Evolutionary conservation across 768 basidiomycete species (phyloP).

Genomic region (Collybia nuda): DNA sequence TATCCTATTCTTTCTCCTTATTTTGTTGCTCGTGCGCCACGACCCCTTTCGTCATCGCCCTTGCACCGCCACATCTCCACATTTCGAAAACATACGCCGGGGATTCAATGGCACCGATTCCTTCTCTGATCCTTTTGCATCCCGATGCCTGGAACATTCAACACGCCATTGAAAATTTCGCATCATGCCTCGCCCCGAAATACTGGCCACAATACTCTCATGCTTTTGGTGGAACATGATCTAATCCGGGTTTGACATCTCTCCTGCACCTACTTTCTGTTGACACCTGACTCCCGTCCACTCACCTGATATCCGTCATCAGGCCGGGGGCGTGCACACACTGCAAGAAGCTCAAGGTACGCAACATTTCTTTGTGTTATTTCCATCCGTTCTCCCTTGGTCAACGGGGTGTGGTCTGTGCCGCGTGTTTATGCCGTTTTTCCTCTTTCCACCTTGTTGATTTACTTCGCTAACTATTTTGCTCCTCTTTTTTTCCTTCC

Average conservation of each 20-base stretch:
- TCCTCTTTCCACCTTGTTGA: slow-evolving; percentile 8
- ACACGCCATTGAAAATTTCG: slow-evolving; percentile 6
- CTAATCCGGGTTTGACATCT: slow-evolving; percentile 9
- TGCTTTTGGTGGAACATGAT: no score
- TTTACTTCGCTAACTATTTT: slow-evolving; percentile 9
- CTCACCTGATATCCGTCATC: slow-evolving; percentile 7
- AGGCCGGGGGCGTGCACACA: slow-evolving; percentile 84
- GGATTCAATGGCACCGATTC: slow-evolving; percentile 4
- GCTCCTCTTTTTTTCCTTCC: slow-evolving; percentile 12
- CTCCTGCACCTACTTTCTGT: neutral
- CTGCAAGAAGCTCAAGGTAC: slow-evolving; percentile 86
- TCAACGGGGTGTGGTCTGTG: slow-evolving; percentile 12
- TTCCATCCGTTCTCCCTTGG: slow-evolving; percentile 8
- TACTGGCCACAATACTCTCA: neutral
- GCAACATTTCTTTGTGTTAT: slow-evolving; percentile 21
- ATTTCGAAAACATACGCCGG: slow-evolving; percentile 7
- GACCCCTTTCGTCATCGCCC: neutral
- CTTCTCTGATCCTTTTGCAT: neutral
- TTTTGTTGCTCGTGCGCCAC: neutral
- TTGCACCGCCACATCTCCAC: slow-evolving; percentile 14
- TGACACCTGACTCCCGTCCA: slow-evolving; percentile 4
- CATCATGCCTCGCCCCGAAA: slow-evolving; percentile 1
- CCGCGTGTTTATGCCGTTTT: slow-evolving; percentile 8
- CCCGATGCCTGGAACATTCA: slow-evolving; percentile 2
- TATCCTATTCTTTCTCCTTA: neutral